These are phyloP conservation scores for Claviceps digitariae DNA, from an alignment of 2,329 filamentous ascomycete species.

Conservation along the genomic window DNA sequence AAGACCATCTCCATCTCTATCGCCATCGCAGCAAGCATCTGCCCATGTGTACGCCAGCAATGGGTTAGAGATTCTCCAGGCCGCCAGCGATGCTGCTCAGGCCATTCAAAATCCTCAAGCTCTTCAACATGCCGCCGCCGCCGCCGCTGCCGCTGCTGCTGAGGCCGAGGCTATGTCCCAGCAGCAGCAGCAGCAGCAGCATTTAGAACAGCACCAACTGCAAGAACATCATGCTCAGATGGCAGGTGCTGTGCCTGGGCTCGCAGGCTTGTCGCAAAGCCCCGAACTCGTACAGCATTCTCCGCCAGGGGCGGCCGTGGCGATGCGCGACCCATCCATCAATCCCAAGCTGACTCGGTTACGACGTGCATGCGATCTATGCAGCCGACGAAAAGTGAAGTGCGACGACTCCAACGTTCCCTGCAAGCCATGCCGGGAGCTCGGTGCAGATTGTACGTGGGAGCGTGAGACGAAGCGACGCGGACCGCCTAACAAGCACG, in stretches of 20 bases:
- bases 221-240: conserved; percentile 1
- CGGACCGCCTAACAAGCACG: conserved; percentile 46
- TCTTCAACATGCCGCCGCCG: conserved; percentile 26
- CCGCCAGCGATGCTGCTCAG: conserved; percentile 30
- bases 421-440: conserved; percentile 41
- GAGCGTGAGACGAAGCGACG: conserved; percentile 43
- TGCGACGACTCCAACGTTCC: conserved; percentile 44
- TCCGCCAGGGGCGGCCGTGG: conserved; percentile 7
- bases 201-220: conserved; percentile 7
- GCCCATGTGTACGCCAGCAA: conserved; percentile 32
- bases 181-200: conserved; percentile 3
- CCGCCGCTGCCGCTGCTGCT: conserved; percentile 22
- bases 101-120: conserved; percentile 24
- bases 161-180: conserved; percentile 18
- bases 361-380: conserved; percentile 47
- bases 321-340: conserved; percentile 26
- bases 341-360: conserved; percentile 41
- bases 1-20: conserved; percentile 11
- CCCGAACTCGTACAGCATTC: conserved; percentile 5
- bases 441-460: conserved; percentile 45
- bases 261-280: background rate
- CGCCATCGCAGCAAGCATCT: conserved; percentile 12
- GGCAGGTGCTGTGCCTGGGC: background rate
- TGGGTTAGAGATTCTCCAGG: conserved; percentile 31
- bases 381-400: conserved; percentile 48